phyloP scores from a whole-genome alignment of 2,329 filamentous ascomycete genomes.

The Aureobasidium sp. region DNA sequence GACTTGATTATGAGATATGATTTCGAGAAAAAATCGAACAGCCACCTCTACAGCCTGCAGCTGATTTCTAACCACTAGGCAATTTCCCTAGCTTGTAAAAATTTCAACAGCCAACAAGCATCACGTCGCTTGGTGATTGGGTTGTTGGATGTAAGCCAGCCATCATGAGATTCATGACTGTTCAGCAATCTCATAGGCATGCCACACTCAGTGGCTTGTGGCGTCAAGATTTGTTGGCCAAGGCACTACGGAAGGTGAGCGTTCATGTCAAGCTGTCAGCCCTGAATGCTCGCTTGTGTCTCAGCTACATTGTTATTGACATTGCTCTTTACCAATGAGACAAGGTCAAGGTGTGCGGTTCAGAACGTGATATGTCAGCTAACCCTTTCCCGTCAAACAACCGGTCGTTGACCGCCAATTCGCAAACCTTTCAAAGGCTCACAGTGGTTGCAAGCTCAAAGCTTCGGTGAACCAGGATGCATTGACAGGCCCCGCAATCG shows the following conservation, averaged over 20 bases:
- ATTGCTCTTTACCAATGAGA: not conserved
- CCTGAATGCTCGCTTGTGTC: not conserved
- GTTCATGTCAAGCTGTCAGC: slow-evolving; percentile 4
- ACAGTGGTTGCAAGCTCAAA: not conserved
- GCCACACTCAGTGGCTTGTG: not conserved
- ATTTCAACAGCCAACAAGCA: not conserved
- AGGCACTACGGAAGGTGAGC: slow-evolving; percentile 4
- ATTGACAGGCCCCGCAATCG: slow-evolving; percentile 11
- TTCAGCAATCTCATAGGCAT: not conserved
- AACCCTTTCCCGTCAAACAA: not conserved
- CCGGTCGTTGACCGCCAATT: not conserved
- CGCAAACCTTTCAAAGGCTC: not conserved
- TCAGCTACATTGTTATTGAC: not conserved
- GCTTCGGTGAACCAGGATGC: slow-evolving; percentile 2
- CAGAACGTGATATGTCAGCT: not conserved
- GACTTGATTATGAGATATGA: not conserved
- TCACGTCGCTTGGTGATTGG: not conserved
- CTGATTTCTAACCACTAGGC: not conserved
- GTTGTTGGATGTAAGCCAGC: not conserved
- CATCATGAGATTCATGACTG: not conserved
- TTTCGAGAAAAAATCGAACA: not conserved
- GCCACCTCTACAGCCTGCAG: not conserved
- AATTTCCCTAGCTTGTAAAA: not conserved
- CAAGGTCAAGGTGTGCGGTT: not conserved
- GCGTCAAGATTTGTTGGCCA: slow-evolving; percentile 7